Evolutionary conservation across 345 rosid genomes (phyloP).

Genomic region (Tarenaya hassleriana): DNA sequence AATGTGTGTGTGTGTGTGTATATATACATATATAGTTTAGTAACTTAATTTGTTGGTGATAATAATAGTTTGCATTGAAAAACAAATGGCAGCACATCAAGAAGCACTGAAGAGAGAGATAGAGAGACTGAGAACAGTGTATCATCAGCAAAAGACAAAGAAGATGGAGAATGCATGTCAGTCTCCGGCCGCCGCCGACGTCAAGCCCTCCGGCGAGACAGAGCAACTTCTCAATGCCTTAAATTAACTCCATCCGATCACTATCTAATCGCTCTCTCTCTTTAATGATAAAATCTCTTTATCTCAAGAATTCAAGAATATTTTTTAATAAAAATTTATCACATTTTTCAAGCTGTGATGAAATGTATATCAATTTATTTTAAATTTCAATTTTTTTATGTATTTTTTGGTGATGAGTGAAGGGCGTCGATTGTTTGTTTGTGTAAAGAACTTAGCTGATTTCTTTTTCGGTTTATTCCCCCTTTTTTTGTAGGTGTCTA

Average conservation of each 20-base stretch:
- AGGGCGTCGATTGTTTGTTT: too few species aligned
- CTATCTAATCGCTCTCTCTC: conserved; percentile 16
- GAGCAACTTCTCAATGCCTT: conserved; percentile 32
- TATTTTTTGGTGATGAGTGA: conserved; percentile 28
- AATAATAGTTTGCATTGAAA: too few species aligned
- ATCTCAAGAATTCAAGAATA: conserved; percentile 16
- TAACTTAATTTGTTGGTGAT: too few species aligned
- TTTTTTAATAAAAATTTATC: conserved; percentile 25
- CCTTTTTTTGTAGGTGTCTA: conserved; percentile 26
- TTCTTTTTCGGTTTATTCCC: conserved; percentile 24
- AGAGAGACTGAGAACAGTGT: conserved; percentile 76
- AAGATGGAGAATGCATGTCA: conserved; percentile 37
- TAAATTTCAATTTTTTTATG: not conserved
- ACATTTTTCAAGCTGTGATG: conserved; percentile 31
- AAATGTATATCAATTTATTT: conserved; percentile 20
- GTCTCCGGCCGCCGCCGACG: conserved; percentile 28
- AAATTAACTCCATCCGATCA: too few species aligned
- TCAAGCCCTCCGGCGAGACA: conserved; percentile 29
- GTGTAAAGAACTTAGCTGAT: conserved; percentile 33
- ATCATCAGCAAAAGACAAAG: conserved; percentile 54
- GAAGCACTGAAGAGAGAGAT: conserved; percentile 88
- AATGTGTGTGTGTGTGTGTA: too few species aligned
- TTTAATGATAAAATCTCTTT: conserved; percentile 26
- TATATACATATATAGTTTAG: too few species aligned
- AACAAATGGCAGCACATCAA: conserved; percentile 91